Evolutionary conservation across 2,329 filamentous ascomycete genomes (phyloP), one percentile per base, ranked within the genome.

Genomic region (Ophiocordyceps camponoti-saundersi): DNA sequence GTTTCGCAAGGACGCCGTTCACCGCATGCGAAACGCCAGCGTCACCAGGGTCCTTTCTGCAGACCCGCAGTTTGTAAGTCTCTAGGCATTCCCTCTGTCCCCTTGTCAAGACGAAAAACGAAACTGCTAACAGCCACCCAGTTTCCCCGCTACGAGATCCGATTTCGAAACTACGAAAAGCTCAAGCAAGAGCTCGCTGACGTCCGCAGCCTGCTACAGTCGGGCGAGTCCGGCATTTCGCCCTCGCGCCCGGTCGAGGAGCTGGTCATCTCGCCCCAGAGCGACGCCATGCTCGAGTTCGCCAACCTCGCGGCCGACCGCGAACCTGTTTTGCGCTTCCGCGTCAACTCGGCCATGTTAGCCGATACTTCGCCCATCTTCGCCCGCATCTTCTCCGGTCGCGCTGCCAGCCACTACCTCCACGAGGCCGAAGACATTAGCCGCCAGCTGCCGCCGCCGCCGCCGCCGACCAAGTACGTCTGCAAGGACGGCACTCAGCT

Each of bases 231-330:
- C 0, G 65, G 63, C 10, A 66, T 67, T 26, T 60, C 64, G 0
- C 61, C 62, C 2, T 62, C 61, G 16, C 59, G 65, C 44, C 55
- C 55, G 0, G 59, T 71, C 10, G 57, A 62, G 16, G 70, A 74
- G 46, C 63, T 61, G 41, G 54, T 59, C 34, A 69, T 75, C 46
- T 61, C 66, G 0, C 60, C 61, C 1, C 61, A 61, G 2, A 72
- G 73, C 7, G 71, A 75, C 49, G 64, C 64, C 3, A 63, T 76
- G 23, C 61, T 76, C 30, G 72, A 75, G 49, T 76, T 75, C 50
- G 61, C 66, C 47, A 72, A 74, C 49, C 53, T 57, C 0, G 57
- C 54, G 1, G 56, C 57, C 8, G 63, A 66, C 16, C 50, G 51
- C 12, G 61, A 65, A 44, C 68, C 70, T 0, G 64, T 67, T 1